Percentiles rank a stretch among this genome's conserved stretches.
Evolutionary conservation across 441 rosid species (phyloP).

Genomic region (Viola pubescens): DNA sequence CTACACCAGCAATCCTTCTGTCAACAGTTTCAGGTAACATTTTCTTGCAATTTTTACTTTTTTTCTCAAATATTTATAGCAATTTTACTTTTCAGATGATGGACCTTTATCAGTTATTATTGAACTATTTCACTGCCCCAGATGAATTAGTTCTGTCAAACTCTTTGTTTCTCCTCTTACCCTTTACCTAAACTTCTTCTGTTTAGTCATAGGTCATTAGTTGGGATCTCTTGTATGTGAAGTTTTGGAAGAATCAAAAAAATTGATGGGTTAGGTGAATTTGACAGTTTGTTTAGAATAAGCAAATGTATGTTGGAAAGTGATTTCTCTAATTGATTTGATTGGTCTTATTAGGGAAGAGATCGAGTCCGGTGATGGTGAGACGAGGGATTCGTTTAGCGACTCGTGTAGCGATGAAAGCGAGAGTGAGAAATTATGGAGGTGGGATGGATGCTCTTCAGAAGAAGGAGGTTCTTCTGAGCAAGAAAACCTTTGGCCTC

Average conservation of each 20-base stretch:
- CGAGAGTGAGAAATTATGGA: slow-evolving; percentile 72
- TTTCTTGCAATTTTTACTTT: background rate
- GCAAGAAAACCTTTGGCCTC: slow-evolving; percentile 53
- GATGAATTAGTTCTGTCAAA: background rate
- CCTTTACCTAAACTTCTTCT: background rate
- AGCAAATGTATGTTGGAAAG: background rate
- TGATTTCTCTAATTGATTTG: background rate
- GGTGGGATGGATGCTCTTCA: slow-evolving; percentile 73
- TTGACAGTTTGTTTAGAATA: background rate
- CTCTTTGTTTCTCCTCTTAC: background rate
- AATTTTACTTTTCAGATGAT: background rate
- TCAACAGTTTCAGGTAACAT: slow-evolving; percentile 54
- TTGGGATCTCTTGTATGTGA: background rate
- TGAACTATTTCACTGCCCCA: background rate
- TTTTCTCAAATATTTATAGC: background rate
- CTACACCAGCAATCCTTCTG: slow-evolving; percentile 62
- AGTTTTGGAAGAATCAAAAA: background rate
- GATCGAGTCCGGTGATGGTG: slow-evolving; percentile 63
- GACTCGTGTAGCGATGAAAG: slow-evolving; percentile 86
- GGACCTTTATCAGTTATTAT: background rate
- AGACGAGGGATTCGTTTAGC: slow-evolving; percentile 71
- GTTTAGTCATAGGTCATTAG: background rate
- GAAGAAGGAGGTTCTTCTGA: slow-evolving; percentile 75
- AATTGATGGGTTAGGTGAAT: background rate
- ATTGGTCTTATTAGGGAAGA: slow-evolving; percentile 48